Conservation (phyloP, 2,329 filamentous ascomycete genomes). For the Pestalotiopsis sp. region DNA sequence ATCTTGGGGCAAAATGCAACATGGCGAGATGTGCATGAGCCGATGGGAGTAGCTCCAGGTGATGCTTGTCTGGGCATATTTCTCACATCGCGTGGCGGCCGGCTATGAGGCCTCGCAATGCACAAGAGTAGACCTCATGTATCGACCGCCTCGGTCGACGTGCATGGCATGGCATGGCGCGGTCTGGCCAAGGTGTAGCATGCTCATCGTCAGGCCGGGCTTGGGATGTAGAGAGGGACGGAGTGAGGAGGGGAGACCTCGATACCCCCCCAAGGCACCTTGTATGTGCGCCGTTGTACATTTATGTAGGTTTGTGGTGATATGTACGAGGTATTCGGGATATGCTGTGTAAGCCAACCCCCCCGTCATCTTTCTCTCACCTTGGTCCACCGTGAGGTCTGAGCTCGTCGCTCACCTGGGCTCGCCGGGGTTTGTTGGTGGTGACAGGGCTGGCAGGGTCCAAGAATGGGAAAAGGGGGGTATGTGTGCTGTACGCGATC, state of each 20-base stretch:
- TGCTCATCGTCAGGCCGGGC: not conserved
- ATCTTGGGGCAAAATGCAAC: no score
- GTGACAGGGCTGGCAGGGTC: not conserved
- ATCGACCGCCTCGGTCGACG: slow-evolving; percentile 10
- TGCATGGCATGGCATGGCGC: slow-evolving; percentile 6
- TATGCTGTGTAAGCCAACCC: not conserved
- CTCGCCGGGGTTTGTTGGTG: not conserved
- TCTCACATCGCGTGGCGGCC: no score
- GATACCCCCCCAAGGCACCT: no score
- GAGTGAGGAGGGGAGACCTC: no score
- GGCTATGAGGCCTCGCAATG: not conserved
- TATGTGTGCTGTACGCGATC: no score
- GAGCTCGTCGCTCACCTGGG: slow-evolving; percentile 8
- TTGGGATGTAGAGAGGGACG: no score
- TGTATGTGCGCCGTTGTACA: no score
- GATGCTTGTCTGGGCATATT: no score
- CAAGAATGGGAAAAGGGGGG: not conserved
- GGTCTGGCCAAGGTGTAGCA: not conserved
- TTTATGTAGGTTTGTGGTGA: no score
- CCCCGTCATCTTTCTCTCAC: not conserved
- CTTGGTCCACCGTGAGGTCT: slow-evolving; percentile 12
- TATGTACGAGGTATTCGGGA: no score
- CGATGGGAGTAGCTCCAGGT: no score
- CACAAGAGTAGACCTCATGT: not conserved
- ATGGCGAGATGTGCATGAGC: no score